Percentiles rank a stretch among this genome's conserved stretches.
phyloP scores from a whole-genome alignment of 306 rosid genomes.

The Potentilla sterilis region DNA sequence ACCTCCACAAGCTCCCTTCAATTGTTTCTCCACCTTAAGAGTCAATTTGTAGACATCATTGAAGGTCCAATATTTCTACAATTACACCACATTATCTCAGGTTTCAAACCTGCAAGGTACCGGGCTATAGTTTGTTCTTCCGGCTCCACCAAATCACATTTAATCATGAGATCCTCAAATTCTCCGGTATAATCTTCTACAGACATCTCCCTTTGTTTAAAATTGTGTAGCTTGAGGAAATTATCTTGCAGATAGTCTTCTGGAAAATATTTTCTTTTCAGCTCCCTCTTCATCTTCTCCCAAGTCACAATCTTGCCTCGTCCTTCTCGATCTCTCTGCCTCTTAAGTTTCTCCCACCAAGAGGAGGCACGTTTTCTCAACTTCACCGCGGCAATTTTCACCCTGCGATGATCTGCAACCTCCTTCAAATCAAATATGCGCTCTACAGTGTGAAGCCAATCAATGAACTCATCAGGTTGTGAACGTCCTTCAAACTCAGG shows the following conservation, averaged over 20 bases:
- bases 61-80: neutral
- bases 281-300: neutral
- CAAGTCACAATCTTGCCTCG: neutral
- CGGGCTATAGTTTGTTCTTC: neutral
- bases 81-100: neutral
- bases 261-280: neutral
- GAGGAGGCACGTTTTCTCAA: neutral
- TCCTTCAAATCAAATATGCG: neutral
- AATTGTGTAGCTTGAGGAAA: neutral
- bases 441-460: neutral
- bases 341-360: neutral
- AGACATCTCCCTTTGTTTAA: neutral
- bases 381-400: neutral
- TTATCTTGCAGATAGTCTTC: neutral
- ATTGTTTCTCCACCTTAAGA: neutral
- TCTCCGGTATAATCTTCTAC: neutral
- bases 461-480: neutral
- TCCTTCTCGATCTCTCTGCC: neutral
- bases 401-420: neutral
- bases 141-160: neutral
- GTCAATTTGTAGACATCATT: neutral
- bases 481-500: neutral
- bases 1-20: too few species aligned
- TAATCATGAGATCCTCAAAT: neutral
- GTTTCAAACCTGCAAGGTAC: neutral